These are phyloP conservation scores for Ascoidea rubescens DNA, from an alignment of 805 yeast species.

Conservation along the genomic window DNA sequence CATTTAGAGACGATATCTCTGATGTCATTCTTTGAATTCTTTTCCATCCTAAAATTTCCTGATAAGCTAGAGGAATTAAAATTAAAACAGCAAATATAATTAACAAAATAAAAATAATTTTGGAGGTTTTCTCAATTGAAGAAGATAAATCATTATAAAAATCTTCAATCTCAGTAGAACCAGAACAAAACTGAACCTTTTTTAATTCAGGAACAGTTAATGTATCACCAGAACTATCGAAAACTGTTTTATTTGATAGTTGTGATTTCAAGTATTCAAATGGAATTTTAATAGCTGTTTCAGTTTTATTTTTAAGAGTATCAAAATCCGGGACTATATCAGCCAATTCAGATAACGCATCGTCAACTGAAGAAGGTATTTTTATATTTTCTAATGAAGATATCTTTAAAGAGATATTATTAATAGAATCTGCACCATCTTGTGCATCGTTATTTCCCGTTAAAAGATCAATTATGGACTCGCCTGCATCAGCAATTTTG, in stretches of 20 bases:
- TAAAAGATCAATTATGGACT: constrained; percentile 42
- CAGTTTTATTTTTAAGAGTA: constrained; percentile 45
- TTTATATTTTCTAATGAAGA: constrained; percentile 37
- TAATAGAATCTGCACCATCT: constrained; percentile 20
- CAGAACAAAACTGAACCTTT: constrained; percentile 24
- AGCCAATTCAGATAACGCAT: constrained; percentile 36
- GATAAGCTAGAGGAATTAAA: constrained; percentile 27
- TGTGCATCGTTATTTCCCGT: constrained; percentile 26
- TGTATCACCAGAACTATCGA: constrained; percentile 8
- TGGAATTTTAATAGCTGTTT: constrained; percentile 40
- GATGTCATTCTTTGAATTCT: constrained; percentile 23
- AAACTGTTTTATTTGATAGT: constrained; percentile 21
- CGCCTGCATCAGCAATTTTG: constrained; percentile 34
- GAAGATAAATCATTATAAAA: constrained; percentile 21
- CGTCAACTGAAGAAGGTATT: constrained; percentile 54
- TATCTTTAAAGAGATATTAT: constrained; percentile 45
- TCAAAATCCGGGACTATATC: constrained; percentile 51
- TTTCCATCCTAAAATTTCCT: constrained; percentile 35
- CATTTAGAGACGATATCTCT: constrained; percentile 8
- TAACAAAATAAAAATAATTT: constrained; percentile 25
- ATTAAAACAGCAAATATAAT: constrained; percentile 26
- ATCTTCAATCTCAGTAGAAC: constrained; percentile 23
- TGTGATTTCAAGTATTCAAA: constrained; percentile 33
- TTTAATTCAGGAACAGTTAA: constrained; percentile 28
- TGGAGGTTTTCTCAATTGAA: constrained; percentile 22